Base-by-base conservation (phyloP, 225 moss, liverwort and hornwort genomes). In the Sphagnum contortum region DNA sequence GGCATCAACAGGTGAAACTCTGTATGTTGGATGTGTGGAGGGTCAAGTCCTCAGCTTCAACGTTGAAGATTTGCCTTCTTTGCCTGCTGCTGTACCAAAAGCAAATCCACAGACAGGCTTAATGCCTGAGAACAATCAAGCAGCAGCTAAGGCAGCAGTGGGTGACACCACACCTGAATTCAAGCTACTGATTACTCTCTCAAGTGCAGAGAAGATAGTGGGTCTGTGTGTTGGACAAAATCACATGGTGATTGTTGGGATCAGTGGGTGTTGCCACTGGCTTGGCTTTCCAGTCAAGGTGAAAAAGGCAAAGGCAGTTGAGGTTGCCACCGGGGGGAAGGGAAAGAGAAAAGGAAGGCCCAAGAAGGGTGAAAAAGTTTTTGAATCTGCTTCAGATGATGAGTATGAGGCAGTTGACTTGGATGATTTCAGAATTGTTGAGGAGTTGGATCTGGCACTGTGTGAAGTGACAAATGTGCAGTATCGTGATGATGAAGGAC, bases 11-110 rank as follows among this genome's bases (percentile, higher is more conserved):
- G 91, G 89, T 66, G 86, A 92, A 50, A 75, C 75, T 5, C 73
- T 95, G 9, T 95, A 84, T 67, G 82, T 70, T 48, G 95, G 89
- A 14, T 84, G 95, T 50, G 65, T 75, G 70, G 48, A 75, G 0
- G 95, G 95, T n/a, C 89, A 86, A 70, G 68, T 95, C 4, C 68
- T 95, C 48, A 80, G 83, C 7, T 87, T 90, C 69, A 81, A 92
- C 47, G 86, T 95, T 3, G 83, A 80, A 63, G 72, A 70, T 8
- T 87, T 79, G 2, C 77, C 80, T 13, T 68, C 85, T 14, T 70
- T 70, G 0, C 68, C 65, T 57, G 75, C 29, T 29, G 29, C 29
- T 29, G 29, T 29, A 29, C 29, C 29, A 29, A 29, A 29, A 29
- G 29, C 29, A 29, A 29, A 29, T 29, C 29, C 29, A 29, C 29